A percentile compares a stretch with the other conserved stretches of the same genome.
These are phyloP conservation scores for Chrysanthemum seticuspe DNA, from an alignment of 129 eudicot genomes.

Conservation along the genomic window DNA sequence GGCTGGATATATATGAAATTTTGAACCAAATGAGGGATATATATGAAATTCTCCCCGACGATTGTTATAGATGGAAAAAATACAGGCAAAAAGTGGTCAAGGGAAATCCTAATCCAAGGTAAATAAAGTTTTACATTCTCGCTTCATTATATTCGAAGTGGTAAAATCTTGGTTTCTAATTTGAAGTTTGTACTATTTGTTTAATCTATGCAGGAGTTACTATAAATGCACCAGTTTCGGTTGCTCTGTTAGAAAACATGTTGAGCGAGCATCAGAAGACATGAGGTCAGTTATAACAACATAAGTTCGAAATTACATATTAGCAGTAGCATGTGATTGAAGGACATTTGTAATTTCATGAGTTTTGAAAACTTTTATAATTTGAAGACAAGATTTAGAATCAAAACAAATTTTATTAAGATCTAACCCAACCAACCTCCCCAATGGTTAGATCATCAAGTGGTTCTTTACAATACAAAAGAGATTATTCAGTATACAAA, in stretches of 20 bases:
- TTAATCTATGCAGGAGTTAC: conserved; percentile 59
- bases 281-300: conserved; percentile 77
- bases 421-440: too few relatives aligned
- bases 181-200: not conserved
- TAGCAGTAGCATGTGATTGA: too few relatives aligned
- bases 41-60: conserved; percentile 31
- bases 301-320: conserved; percentile 17
- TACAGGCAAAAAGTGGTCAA: conserved; percentile 97
- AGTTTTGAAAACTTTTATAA: too few relatives aligned
- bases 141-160: not conserved
- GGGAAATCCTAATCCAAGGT: conserved; percentile 99
- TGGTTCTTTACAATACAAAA: too few relatives aligned
- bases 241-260: conserved; percentile 85
- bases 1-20: too few relatives aligned
- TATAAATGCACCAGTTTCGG: conserved; percentile 80
- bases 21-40: too few relatives aligned
- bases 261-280: conserved; percentile 81
- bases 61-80: conserved; percentile 93
- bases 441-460: too few relatives aligned
- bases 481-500: too few relatives aligned
- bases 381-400: too few relatives aligned
- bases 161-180: not conserved
- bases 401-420: too few relatives aligned
- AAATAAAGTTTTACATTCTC: conserved; percentile 1
- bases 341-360: too few relatives aligned